phyloP scores from a whole-genome alignment of 805 yeast genomes.

The Kodamaea fukazawae region DNA sequence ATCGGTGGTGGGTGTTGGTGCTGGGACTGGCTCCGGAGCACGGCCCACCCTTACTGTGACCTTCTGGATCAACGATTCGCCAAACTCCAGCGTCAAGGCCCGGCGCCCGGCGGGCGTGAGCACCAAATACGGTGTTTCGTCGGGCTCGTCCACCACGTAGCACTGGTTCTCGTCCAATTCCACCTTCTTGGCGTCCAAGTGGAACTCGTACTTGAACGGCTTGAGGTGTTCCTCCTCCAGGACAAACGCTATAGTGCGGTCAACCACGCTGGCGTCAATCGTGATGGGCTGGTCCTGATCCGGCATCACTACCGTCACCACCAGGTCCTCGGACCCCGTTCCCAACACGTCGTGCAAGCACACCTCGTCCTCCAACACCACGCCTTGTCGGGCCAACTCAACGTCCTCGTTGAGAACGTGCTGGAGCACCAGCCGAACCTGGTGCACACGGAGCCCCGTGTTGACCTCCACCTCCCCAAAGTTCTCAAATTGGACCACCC shows the following conservation, averaged over 20 bases:
- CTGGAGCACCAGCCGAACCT: constrained; percentile 5
- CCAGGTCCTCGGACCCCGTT: too few relatives aligned
- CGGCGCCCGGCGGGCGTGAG: constrained; percentile 36
- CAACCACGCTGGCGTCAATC: too few relatives aligned
- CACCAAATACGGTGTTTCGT: constrained; percentile 36
- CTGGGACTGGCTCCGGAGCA: not conserved
- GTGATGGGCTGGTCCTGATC: too few relatives aligned
- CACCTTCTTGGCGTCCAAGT: constrained; percentile 14
- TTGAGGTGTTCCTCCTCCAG: not conserved
- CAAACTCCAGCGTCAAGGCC: constrained; percentile 18
- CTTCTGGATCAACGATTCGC: constrained; percentile 1
- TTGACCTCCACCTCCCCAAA: constrained; percentile 1
- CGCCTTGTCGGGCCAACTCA: too few relatives aligned
- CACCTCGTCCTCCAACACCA: too few relatives aligned
- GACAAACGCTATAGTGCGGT: not conserved
- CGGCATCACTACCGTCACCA: too few relatives aligned
- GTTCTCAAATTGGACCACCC: constrained; percentile 2
- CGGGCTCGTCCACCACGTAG: constrained; percentile 35
- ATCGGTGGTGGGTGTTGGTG: not conserved
- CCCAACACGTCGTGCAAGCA: too few relatives aligned
- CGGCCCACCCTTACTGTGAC: not conserved
- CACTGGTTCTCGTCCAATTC: constrained; percentile 40
- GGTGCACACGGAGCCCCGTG: constrained; percentile 6
- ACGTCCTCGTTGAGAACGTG: not conserved
- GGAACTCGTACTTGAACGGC: constrained; percentile 20